Evolutionary conservation across 345 rosid genomes (phyloP).

Genomic region (Citrus inodora): DNA sequence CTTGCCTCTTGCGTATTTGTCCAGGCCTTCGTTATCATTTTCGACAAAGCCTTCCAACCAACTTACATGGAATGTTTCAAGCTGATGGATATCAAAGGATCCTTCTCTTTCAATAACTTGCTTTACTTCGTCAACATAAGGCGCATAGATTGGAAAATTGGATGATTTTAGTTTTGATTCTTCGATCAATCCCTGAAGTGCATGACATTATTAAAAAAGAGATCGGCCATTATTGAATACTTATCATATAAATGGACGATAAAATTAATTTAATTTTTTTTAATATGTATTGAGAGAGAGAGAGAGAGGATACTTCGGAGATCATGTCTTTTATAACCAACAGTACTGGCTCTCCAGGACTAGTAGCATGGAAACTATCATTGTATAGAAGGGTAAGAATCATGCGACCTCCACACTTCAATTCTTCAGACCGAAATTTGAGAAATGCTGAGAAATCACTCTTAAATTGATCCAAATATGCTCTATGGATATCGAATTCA

Average conservation of each 20-base stretch:
- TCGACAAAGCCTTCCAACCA: conserved; percentile 11
- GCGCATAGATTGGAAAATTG: conserved; percentile 9
- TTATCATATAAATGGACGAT: too few species aligned
- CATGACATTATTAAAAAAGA: neutral
- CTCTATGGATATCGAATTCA: neutral
- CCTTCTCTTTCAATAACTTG: conserved; percentile 7
- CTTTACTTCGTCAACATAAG: conserved; percentile 11
- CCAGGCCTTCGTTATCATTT: neutral
- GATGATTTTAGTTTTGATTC: conserved; percentile 3
- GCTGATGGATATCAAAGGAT: neutral
- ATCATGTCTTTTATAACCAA: conserved; percentile 6
- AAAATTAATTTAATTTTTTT: neutral
- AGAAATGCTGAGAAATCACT: conserved; percentile 17
- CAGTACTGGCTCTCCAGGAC: neutral
- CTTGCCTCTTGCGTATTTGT: conserved; percentile 4
- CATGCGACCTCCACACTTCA: conserved; percentile 12
- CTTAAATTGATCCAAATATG: conserved; percentile 12
- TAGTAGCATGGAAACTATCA: neutral
- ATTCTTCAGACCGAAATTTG: conserved; percentile 4
- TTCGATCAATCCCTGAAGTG: conserved; percentile 5
- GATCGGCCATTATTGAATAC: too few species aligned
- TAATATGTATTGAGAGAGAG: neutral
- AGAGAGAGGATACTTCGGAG: neutral
- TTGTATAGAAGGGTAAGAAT: conserved; percentile 1
- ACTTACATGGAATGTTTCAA: neutral